Evolutionary conservation across 208 protist species (phyloP), one percentile per base, ranked within the genome.

Genomic region (Acanthamoeba royreba): DNA sequence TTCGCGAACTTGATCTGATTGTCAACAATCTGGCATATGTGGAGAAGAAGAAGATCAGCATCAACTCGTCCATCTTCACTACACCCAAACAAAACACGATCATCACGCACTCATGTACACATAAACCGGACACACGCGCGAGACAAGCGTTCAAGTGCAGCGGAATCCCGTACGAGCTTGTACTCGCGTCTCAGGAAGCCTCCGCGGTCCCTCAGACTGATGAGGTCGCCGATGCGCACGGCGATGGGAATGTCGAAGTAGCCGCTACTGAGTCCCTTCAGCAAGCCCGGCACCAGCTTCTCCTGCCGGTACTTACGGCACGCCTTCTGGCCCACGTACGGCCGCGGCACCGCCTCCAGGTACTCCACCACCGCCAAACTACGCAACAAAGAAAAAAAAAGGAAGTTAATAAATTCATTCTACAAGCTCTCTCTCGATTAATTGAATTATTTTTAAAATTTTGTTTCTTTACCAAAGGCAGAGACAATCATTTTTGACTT

Each of bases 221-320:
- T 45, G 43, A 85, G 74, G 74, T 85, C 74, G 31, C 43, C n/a
- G 74, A 85, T 85, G n/a, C 74, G 74, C 43, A 85, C 43, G 74
- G 74, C 74, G 43, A 85, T 85, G 74, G 74, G 74, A 7, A 85
- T 38, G 45, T 85, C 74, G 40, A 85, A 85, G 74, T 85, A 85
- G 74, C 74, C 74, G 43, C 22, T 0, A 11, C 74, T 45, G 43
- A 85, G 74, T 0, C 74, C 74, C 74, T 85, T 85, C 11, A 85
- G 42, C 42, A 85, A 25, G 38, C 74, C 74, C 17, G 74, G 74
- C 74, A 85, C 74, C 43, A 85, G 74, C 43, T 53, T 53, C 43
- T 43, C 5, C 74, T 85, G 47, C 43, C 74, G 74, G 74, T 85
- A 85, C 74, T 85, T 85, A 2, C 25, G 13, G 43, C 74, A 85